These are phyloP conservation scores for Ceratobasidium sp. DNA, from an alignment of 1,284 basidiomycete genomes.

Conservation along the genomic window DNA sequence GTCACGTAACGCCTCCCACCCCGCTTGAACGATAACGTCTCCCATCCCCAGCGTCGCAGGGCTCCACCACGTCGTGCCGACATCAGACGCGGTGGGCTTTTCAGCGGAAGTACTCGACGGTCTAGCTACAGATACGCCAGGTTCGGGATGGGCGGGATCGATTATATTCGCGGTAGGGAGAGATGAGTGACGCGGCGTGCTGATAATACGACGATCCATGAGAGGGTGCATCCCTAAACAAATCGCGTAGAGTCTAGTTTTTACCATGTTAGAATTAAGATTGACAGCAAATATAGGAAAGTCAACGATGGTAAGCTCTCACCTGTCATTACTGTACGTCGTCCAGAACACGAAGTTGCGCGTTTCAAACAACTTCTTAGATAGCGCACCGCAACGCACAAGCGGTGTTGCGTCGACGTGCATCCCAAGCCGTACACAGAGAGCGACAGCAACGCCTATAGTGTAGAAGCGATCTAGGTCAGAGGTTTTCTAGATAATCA, in stretches of 20 bases:
- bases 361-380: conserved; percentile 35
- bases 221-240: conserved; percentile 40
- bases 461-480: background rate
- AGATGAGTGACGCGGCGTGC: conserved; percentile 37
- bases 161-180: background rate
- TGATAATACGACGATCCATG: conserved; percentile 34
- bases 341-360: conserved; percentile 39
- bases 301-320: background rate
- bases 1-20: conserved; percentile 37
- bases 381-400: conserved; percentile 14
- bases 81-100: conserved; percentile 8
- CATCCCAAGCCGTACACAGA: conserved; percentile 37
- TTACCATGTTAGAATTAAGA: background rate
- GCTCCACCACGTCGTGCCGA: conserved; percentile 14
- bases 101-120: background rate
- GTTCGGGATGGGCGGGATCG: no score
- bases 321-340: conserved; percentile 31
- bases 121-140: background rate
- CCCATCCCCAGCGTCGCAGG: conserved; percentile 32
- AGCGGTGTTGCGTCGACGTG: conserved; percentile 37
- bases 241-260: conserved; percentile 11
- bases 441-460: conserved; percentile 13
- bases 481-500: background rate
- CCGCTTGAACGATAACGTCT: conserved; percentile 20
- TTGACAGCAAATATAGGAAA: background rate